Evolutionary conservation across 2,329 filamentous ascomycete genomes (phyloP), one percentile per base, ranked within the genome.

Genomic region (Neopestalotiopsis rosae): DNA sequence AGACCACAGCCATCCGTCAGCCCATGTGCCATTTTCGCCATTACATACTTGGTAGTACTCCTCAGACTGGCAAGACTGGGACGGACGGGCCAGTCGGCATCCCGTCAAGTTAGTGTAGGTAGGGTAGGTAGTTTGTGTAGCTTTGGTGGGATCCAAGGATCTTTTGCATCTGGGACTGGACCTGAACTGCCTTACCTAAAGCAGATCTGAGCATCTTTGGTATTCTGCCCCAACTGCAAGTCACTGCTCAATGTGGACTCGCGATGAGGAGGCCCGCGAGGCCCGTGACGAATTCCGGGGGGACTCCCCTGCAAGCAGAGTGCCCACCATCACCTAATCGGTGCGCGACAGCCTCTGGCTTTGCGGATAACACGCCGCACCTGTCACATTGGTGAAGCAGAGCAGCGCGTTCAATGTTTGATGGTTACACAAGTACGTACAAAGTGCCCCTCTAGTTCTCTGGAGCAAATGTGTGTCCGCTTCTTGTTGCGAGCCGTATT

Each of bases 371-470:
- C 28, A 34, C 32, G 59, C 59, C 59, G 59, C 59, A 61, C 59
- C 59, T 61, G 59, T 61, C 59, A 59, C 57, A 59, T 32, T 59
- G 57, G 57, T 59, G 57, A 59, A 59, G 57, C 24, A 59, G 12
- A 59, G 13, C 20, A 30, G 24, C 17, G 57, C 30, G 57, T 28
- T 28, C 12, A 20, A 38, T 38, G 34, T 28, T 28, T 28, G 57
- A 38, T 38, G 34, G 34, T 38, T 38, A 38, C 34, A 38, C 34
- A 38, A 38, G 34, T 38, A 38, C 34, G 34, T 10, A 38, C 10
- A 38, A 28, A 7, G 6, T 38, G 6, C 34, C 34, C 34, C 34
- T 38, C 34, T 38, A 38, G 34, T 38, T 38, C 10, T 38, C 34
- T 38, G 34, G 34, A 38, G 34, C 34, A 38, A 38, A 38, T 38